Evolutionary conservation across 805 yeast species (phyloP).

Genomic region (fission yeast (Schizosaccharomyces pombe)): ASM294v3 CU329670.1:4781001-4781500

Average conservation of each 20-base stretch:
- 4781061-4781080: conserved; percentile 23
- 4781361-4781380: conserved; percentile 36
- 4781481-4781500: conserved; percentile 23
- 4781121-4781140: conserved; percentile 47
- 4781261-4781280: conserved; percentile 18
- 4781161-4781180: conserved; percentile 26
- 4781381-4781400: conserved; percentile 54
- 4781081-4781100: conserved; percentile 41
- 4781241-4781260: conserved; percentile 17
- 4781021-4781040: conserved; percentile 19
- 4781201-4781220: conserved; percentile 35
- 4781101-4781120: conserved; percentile 34
- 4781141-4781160: conserved; percentile 25
- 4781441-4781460: conserved; percentile 68
- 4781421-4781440: conserved; percentile 52
- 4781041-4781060: conserved; percentile 20
- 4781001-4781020: conserved; percentile 23
- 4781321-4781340: conserved; percentile 50
- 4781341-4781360: conserved; percentile 33
- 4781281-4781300: conserved; percentile 24
- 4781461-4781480: conserved; percentile 49
- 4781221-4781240: conserved; percentile 19
- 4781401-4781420: conserved; percentile 64
- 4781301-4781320: conserved; percentile 15
- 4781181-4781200: conserved; percentile 26